These are phyloP conservation scores for Paecilomyces niveus DNA, from an alignment of 2,329 filamentous ascomycete species.

Conservation along the genomic window DNA sequence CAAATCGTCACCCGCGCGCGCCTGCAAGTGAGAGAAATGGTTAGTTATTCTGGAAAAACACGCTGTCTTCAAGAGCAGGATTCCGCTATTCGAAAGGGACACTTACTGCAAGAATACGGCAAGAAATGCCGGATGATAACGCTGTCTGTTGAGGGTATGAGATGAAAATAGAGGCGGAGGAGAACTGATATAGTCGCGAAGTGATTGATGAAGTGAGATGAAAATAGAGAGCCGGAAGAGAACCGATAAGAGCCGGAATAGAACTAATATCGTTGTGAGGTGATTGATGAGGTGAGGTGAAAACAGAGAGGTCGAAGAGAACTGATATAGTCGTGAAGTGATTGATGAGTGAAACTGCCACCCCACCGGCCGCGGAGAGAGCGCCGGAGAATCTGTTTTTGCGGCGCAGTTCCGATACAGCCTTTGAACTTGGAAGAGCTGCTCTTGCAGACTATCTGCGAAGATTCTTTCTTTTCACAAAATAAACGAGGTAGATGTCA, in stretches of 20 bases:
- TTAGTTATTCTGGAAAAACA: background rate
- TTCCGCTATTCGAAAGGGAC: background rate
- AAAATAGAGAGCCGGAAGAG: conserved; percentile 5
- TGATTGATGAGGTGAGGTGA: background rate
- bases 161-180: conserved; percentile 3
- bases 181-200: conserved; percentile 1
- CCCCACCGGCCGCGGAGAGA: conserved; percentile 23
- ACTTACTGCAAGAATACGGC: background rate
- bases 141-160: background rate
- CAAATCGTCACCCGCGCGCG: background rate
- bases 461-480: background rate
- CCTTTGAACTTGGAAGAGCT: background rate
- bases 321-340: conserved; percentile 8
- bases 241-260: conserved; percentile 5
- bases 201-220: background rate
- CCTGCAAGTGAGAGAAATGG: background rate
- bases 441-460: background rate
- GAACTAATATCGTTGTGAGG: conserved; percentile 1
- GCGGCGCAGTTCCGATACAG: conserved; percentile 17
- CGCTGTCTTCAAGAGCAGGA: background rate
- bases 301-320: conserved; percentile 6
- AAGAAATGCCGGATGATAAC: background rate
- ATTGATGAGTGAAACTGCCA: conserved; percentile 6
- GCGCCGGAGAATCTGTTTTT: conserved; percentile 32
- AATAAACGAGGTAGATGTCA: background rate